phyloP scores from a whole-genome alignment of 2,329 filamentous ascomycete species.

The Xylaria sp. region DNA sequence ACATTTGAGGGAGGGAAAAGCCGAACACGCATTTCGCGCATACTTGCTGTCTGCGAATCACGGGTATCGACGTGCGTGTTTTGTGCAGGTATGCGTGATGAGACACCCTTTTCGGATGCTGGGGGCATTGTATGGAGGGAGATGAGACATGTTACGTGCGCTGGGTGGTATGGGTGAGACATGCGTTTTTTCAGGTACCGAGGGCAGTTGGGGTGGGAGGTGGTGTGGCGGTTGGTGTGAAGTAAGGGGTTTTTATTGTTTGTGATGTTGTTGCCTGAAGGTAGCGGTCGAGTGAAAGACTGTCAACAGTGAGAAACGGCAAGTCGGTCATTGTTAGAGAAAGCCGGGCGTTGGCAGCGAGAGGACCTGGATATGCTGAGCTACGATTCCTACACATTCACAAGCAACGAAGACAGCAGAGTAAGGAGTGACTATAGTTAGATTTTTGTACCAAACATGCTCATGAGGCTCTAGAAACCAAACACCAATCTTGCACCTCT shows the following conservation, averaged over 20 bases:
- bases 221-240: too few relatives aligned
- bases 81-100: not conserved
- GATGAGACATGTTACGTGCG: not conserved
- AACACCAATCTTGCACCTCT: constrained; percentile 17
- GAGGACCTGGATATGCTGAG: too few relatives aligned
- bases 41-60: not conserved
- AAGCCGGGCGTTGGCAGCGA: too few relatives aligned
- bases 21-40: not conserved
- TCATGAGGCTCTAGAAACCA: constrained; percentile 23
- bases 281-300: too few relatives aligned
- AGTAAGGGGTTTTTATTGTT: too few relatives aligned
- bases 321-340: too few relatives aligned
- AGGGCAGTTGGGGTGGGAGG: too few relatives aligned
- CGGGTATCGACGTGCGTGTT: not conserved
- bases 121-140: not conserved
- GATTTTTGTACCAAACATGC: constrained; percentile 26
- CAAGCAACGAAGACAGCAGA: not conserved
- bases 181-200: not conserved
- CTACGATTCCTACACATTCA: not conserved
- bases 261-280: too few relatives aligned
- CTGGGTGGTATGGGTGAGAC: not conserved
- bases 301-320: not conserved
- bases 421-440: constrained; percentile 32
- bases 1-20: too few relatives aligned
- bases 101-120: constrained; percentile 1